Base-by-base conservation (phyloP, 805 yeast genomes). In the Lachancea mirantina region DNA sequence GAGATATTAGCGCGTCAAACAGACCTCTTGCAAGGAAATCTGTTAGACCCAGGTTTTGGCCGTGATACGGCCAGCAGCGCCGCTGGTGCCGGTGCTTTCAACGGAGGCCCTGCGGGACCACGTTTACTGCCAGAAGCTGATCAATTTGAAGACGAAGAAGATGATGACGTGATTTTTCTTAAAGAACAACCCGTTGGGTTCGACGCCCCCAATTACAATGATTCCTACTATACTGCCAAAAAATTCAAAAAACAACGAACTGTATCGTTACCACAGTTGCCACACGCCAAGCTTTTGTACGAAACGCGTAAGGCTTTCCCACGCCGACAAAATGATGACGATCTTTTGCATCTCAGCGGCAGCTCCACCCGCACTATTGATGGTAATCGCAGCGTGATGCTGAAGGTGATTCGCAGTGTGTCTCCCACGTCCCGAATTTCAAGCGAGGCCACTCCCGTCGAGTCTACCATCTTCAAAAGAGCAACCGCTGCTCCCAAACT, bases 251-350 rank as follows among this genome's bases (percentile, higher is more conserved):
- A 68, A 40, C 65, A 65, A 41, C 56, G 76, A 47, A 70, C 76
- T 0, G 67, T 69, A 25, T 71, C 77, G 0, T 43, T 72, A 28
- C 78, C 78, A 4, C 78, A 73, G 43, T 45, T 73, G 14, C 68
- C 76, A 0, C 61, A 70, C 34, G 62, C 75, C 2, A 66, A 61
- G 38, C 52, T 72, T 11, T 39, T 55, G 2, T 72, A 72, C 44
- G 42, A 45, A 20, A 36, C 40, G 10, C 39, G 34, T 17, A 37
- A 31, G 18, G 46, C 47, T 23, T 36, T 36, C 14, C 42, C 44
- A n/a, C 34, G 48, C 10, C 46, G 42, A 3, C 59, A 55, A 34
- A 47, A 44, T 18, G 54, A 56, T 28, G 55, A 53, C 16, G 60
- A 56, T 32, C 31, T 56, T 28, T 26, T 56, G 35, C 50, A 49